Conservation (phyloP, 2,329 filamentous ascomycete species). For the Aspergillus sp. region DNA sequence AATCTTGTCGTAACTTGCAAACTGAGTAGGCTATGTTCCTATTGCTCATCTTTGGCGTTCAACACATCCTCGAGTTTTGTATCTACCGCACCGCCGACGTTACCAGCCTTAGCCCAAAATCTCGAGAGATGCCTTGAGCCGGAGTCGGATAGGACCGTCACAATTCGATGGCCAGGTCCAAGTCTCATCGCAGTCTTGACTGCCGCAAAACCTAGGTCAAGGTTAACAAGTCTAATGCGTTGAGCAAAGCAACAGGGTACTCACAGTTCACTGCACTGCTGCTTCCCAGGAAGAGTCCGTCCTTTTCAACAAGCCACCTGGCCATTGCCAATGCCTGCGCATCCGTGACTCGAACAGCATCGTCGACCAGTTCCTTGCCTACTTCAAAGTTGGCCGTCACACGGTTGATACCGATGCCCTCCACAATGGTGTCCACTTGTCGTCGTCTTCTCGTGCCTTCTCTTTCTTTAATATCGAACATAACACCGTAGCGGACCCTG, state of each 20-base stretch:
- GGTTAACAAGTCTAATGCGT: slow-evolving; percentile 7
- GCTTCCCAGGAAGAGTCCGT: slow-evolving; percentile 91
- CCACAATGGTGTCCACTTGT: slow-evolving; percentile 94
- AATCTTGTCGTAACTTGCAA: not conserved
- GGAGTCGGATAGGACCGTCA: slow-evolving; percentile 52
- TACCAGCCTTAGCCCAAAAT: slow-evolving; percentile 50
- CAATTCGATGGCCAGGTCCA: slow-evolving; percentile 49
- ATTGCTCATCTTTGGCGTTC: slow-evolving; percentile 36
- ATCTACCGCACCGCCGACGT: slow-evolving; percentile 45
- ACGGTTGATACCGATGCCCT: slow-evolving; percentile 93
- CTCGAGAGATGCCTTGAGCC: slow-evolving; percentile 53
- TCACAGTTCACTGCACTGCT: slow-evolving; percentile 93
- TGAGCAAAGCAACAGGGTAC: slow-evolving; percentile 24
- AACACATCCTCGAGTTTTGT: slow-evolving; percentile 49
- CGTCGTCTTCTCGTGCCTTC: slow-evolving; percentile 86
- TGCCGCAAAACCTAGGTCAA: slow-evolving; percentile 45
- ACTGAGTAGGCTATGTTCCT: slow-evolving; percentile 4
- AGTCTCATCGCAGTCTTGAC: slow-evolving; percentile 47
- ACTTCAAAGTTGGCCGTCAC: slow-evolving; percentile 92
- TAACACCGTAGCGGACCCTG: slow-evolving; percentile 86
- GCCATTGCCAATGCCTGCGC: slow-evolving; percentile 90
- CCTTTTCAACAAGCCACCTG: slow-evolving; percentile 91
- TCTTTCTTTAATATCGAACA: slow-evolving; percentile 85
- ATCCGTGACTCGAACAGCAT: slow-evolving; percentile 85
- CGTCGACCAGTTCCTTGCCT: slow-evolving; percentile 81